phyloP scores from a whole-genome alignment of 768 basidiomycete genomes.

The Mycena pura region DNA sequence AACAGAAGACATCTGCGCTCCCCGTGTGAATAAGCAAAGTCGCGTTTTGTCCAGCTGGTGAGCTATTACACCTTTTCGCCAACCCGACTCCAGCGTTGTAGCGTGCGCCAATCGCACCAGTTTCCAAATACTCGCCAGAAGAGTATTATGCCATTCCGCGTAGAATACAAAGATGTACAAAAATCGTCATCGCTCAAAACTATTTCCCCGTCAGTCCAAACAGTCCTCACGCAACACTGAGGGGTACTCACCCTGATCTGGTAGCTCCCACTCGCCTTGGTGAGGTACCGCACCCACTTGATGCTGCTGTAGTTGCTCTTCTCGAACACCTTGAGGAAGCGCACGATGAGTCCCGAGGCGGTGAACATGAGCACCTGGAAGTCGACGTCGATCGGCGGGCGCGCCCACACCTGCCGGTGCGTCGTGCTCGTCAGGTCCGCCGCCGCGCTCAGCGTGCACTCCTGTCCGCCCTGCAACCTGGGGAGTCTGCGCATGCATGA shows the following conservation, averaged over 20 bases:
- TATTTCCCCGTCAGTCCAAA: background rate
- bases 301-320: slow-evolving; percentile 93
- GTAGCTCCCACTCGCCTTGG: slow-evolving; percentile 92
- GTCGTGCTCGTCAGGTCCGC: slow-evolving; percentile 90
- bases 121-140: background rate
- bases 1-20: no score
- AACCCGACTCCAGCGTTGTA: no score
- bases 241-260: slow-evolving; percentile 89
- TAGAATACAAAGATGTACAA: background rate
- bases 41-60: no score
- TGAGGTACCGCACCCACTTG: slow-evolving; percentile 95
- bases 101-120: no score
- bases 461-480: slow-evolving; percentile 90
- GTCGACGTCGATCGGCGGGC: slow-evolving; percentile 97
- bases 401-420: slow-evolving; percentile 93
- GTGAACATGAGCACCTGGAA: slow-evolving; percentile 99
- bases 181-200: background rate
- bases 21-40: no score
- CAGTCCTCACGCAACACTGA: no score
- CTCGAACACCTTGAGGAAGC: slow-evolving; percentile 98
- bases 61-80: no score
- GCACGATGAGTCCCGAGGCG: slow-evolving; percentile 91
- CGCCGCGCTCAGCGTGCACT: slow-evolving; percentile 83
- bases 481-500: slow-evolving; percentile 66
- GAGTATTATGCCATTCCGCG: background rate